Conservation (phyloP, 129 eudicot species). For the Flaveria bidentis region DNA sequence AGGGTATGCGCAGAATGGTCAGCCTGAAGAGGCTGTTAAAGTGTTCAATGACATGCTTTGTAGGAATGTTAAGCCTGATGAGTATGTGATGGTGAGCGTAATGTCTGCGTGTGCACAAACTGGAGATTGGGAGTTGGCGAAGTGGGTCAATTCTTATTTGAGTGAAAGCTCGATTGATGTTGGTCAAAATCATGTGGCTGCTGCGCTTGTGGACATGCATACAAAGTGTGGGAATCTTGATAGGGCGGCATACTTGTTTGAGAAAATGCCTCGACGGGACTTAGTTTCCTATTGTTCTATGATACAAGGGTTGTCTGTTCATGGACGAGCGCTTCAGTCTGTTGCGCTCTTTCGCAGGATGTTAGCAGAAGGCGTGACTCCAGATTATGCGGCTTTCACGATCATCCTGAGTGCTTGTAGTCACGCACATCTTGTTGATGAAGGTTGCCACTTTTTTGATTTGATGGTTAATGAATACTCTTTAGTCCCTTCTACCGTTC, state of each 20-base stretch:
- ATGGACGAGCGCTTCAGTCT: constrained; percentile 56
- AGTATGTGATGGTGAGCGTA: constrained; percentile 61
- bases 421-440: constrained; percentile 59
- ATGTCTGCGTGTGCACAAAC: constrained; percentile 80
- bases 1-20: constrained; percentile 71
- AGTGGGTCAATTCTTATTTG: constrained; percentile 63
- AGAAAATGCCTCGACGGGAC: constrained; percentile 51
- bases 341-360: constrained; percentile 55
- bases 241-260: constrained; percentile 50
- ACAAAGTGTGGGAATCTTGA: constrained; percentile 81
- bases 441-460: constrained; percentile 52
- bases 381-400: constrained; percentile 64
- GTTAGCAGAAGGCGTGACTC: constrained; percentile 57
- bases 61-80: constrained; percentile 57
- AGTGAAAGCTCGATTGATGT: constrained; percentile 37
- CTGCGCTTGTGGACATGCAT: constrained; percentile 71
- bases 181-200: constrained; percentile 45
- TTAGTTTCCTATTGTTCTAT: constrained; percentile 66
- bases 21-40: constrained; percentile 54
- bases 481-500: constrained; percentile 48
- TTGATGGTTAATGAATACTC: constrained; percentile 46
- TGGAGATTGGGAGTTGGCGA: constrained; percentile 62
- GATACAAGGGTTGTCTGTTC: constrained; percentile 71
- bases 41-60: constrained; percentile 47
- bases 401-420: constrained; percentile 63